Percentiles rank a stretch among this genome's conserved stretches.
Evolutionary conservation across 2,329 filamentous ascomycete species (phyloP).

Genomic region (Bipolaris victoriae): DNA sequence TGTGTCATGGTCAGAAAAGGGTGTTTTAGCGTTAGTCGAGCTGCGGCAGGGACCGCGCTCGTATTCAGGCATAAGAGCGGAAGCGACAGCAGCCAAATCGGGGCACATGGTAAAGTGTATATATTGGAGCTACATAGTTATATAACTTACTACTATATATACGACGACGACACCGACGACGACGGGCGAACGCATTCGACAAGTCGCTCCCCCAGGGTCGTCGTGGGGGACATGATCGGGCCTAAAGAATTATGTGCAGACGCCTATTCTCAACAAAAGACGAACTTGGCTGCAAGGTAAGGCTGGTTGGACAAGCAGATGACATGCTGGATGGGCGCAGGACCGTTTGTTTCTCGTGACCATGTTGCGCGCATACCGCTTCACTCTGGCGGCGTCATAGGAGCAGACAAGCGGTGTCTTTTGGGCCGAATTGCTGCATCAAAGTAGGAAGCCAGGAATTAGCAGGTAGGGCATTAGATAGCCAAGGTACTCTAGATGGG

Average conservation of each 20-base stretch:
- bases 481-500: background rate
- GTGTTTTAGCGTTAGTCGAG: conserved; percentile 1
- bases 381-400: conserved; percentile 6
- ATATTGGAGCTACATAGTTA: too few relatives aligned
- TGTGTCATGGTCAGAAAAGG: background rate
- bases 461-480: too few relatives aligned
- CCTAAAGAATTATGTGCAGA: background rate
- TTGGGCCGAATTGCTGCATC: background rate
- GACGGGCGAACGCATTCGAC: too few relatives aligned
- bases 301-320: conserved; percentile 1
- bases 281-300: background rate
- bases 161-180: too few relatives aligned
- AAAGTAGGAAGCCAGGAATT: too few relatives aligned
- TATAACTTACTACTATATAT: too few relatives aligned
- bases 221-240: too few relatives aligned
- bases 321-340: conserved; percentile 1
- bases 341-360: conserved; percentile 8
- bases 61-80: conserved; percentile 1
- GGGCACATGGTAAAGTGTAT: too few relatives aligned
- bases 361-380: background rate
- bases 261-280: conserved; percentile 2
- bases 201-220: too few relatives aligned
- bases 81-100: background rate
- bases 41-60: conserved; percentile 9
- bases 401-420: background rate